Conservation (phyloP, 495 filamentous ascomycete species). For the Aeminium ludgeri region DNA sequence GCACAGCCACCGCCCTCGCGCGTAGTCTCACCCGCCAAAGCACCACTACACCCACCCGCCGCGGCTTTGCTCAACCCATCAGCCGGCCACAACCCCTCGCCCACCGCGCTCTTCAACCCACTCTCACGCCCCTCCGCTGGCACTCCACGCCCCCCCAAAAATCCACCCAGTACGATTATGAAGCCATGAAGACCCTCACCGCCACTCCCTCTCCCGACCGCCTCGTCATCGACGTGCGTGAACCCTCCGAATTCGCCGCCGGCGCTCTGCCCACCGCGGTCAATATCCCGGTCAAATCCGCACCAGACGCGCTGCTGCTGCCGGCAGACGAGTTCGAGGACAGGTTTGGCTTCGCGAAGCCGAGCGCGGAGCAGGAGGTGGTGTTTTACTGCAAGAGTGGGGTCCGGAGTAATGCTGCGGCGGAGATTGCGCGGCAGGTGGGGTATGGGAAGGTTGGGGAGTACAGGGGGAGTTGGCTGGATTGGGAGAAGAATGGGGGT, state of each 20-base stretch:
- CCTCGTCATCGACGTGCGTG: constrained; percentile 54
- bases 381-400: constrained; percentile 91
- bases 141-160: too few relatives aligned
- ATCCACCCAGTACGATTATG: too few relatives aligned
- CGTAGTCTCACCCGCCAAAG: too few relatives aligned
- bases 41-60: too few relatives aligned
- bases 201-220: constrained; percentile 17
- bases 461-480: constrained; percentile 78
- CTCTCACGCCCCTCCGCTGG: too few relatives aligned
- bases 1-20: too few relatives aligned
- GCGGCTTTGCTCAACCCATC: too few relatives aligned
- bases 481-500: constrained; percentile 65
- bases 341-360: constrained; percentile 50
- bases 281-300: constrained; percentile 60
- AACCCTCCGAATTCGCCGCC: constrained; percentile 54
- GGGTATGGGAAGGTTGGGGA: constrained; percentile 64
- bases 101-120: too few relatives aligned
- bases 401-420: constrained; percentile 65
- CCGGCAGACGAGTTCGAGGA: constrained; percentile 60
- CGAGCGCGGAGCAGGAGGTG: constrained; percentile 36
- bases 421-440: constrained; percentile 54
- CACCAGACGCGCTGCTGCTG: constrained; percentile 64
- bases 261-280: constrained; percentile 66
- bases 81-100: too few relatives aligned
- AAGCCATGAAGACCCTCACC: constrained; percentile 19